Percentiles rank a stretch among this genome's conserved stretches.
Evolutionary conservation across 495 filamentous ascomycete species (phyloP).

Genomic region (Lentithecium fluviatile): DNA sequence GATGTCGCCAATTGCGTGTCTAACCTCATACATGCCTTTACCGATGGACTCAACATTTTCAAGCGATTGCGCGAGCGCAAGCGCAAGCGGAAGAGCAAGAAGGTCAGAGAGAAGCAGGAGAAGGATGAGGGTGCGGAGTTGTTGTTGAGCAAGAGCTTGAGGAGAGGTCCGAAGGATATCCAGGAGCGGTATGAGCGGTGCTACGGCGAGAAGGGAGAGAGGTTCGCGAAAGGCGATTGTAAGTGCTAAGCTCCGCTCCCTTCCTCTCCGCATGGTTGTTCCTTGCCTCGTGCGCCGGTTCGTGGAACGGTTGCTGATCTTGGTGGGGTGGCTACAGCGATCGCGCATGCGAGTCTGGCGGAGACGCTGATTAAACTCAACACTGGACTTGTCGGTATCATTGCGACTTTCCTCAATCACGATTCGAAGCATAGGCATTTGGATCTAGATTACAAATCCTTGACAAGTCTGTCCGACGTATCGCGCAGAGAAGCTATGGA

Average conservation of each 20-base stretch:
- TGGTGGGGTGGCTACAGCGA: conserved; percentile 18
- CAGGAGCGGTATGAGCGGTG: conserved; percentile 37
- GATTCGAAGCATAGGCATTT: conserved; percentile 28
- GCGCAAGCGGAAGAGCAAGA: conserved; percentile 33
- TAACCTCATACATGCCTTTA: conserved; percentile 36
- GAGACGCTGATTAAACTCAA: conserved; percentile 45
- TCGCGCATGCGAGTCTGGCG: conserved; percentile 42
- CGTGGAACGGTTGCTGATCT: neutral
- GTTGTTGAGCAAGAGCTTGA: conserved; percentile 36
- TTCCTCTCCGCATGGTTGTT: conserved; percentile 7
- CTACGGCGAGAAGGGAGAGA: conserved; percentile 31
- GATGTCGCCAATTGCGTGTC: conserved; percentile 28
- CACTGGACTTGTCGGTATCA: conserved; percentile 46
- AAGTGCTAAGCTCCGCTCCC: conserved; percentile 9
- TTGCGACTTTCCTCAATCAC: conserved; percentile 41
- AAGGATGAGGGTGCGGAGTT: conserved; percentile 29
- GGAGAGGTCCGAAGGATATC: conserved; percentile 40
- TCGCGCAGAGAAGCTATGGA: conserved; percentile 41
- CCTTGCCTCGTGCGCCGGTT: conserved; percentile 4
- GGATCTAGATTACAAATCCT: conserved; percentile 42
- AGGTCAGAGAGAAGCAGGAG: neutral
- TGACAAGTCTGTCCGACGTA: conserved; percentile 43
- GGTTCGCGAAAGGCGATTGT: conserved; percentile 44
- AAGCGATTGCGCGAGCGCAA: conserved; percentile 31
- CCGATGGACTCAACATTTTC: conserved; percentile 36